Percentiles rank a stretch among this genome's conserved stretches.
phyloP scores from a whole-genome alignment of 169 alveolate species.

The Fabrea salina region DNA sequence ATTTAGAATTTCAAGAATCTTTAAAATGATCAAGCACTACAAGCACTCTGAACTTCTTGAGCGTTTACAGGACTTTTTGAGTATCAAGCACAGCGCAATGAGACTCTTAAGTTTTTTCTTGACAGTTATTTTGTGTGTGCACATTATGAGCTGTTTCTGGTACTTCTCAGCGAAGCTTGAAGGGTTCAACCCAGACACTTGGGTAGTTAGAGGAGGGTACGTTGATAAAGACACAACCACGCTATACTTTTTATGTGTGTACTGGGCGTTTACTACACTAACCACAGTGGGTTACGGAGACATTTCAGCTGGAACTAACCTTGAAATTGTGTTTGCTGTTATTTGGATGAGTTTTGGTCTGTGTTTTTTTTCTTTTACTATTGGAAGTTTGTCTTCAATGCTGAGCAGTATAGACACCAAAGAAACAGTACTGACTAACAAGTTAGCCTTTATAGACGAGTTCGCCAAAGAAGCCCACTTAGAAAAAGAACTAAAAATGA shows the following conservation, averaged over 20 bases:
- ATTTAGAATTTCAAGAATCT: conserved; percentile 3
- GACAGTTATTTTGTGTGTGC: not conserved
- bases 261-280: conserved; percentile 71
- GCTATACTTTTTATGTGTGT: conserved; percentile 57
- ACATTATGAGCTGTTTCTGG: conserved; percentile 56
- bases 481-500: conserved; percentile 40
- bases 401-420: conserved; percentile 51
- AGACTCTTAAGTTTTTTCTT: not conserved
- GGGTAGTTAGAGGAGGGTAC: conserved; percentile 58
- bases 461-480: conserved; percentile 54
- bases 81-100: not conserved
- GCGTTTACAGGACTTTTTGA: not conserved
- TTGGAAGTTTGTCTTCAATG: conserved; percentile 63
- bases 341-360: conserved; percentile 68
- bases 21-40: conserved; percentile 10
- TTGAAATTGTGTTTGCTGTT: conserved; percentile 51
- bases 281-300: conserved; percentile 82
- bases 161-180: conserved; percentile 50
- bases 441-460: conserved; percentile 48
- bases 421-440: conserved; percentile 50
- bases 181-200: conserved; percentile 52
- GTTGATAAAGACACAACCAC: conserved; percentile 42
- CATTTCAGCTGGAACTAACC: conserved; percentile 61
- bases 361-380: conserved; percentile 64
- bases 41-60: conserved; percentile 4